These are phyloP conservation scores for Diplotaxis tenuifolia DNA, from an alignment of 345 rosid genomes.

Conservation along the genomic window DNA sequence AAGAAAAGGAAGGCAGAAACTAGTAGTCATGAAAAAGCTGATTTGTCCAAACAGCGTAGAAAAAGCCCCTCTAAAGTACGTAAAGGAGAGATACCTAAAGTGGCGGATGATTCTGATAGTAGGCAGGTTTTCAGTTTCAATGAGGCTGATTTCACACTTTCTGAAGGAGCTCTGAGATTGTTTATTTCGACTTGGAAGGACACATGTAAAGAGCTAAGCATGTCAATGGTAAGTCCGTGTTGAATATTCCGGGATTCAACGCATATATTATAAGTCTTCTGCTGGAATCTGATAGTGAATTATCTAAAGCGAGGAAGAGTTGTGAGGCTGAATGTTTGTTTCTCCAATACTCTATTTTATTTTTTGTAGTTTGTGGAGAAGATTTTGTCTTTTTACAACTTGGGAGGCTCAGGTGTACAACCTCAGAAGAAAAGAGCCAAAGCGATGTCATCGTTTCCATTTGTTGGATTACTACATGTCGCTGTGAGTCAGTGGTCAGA, in stretches of 20 bases:
- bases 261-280: neutral
- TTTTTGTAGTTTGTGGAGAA: conserved; percentile 60
- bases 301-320: neutral
- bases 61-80: conserved; percentile 41
- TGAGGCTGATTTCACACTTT: conserved; percentile 49
- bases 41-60: conserved; percentile 26
- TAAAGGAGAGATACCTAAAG: conserved; percentile 32
- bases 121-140: conserved; percentile 20
- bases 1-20: conserved; percentile 36
- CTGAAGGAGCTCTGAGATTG: conserved; percentile 43
- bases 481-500: conserved; percentile 60
- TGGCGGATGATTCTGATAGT: conserved; percentile 32
- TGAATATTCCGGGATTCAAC: neutral
- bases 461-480: conserved; percentile 63
- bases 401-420: conserved; percentile 26
- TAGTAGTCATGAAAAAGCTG: conserved; percentile 38
- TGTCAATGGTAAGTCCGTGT: conserved; percentile 49
- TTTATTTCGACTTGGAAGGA: conserved; percentile 87
- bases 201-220: conserved; percentile 58
- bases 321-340: conserved; percentile 8
- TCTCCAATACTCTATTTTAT: conserved; percentile 9
- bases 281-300: conserved; percentile 1
- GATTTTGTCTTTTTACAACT: conserved; percentile 59
- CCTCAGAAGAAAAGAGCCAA: conserved; percentile 25
- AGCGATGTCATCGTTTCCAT: conserved; percentile 46